phyloP scores from a whole-genome alignment of 2,329 filamentous ascomycete species.

The Cladosporium sp. region DNA sequence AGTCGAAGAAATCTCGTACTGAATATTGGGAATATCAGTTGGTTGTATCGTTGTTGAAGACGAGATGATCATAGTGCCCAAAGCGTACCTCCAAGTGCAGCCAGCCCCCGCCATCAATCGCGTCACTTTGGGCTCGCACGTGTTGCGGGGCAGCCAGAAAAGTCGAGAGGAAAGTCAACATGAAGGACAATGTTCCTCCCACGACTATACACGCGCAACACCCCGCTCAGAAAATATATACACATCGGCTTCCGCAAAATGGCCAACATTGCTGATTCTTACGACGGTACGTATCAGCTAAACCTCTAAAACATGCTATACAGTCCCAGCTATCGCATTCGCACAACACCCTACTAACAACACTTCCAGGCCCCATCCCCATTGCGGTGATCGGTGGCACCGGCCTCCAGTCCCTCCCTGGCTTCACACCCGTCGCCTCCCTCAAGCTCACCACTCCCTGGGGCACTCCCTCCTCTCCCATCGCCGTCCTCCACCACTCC shows the following conservation, averaged over 20 bases:
- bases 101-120: conserved; percentile 1
- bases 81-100: not conserved
- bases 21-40: not conserved
- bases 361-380: conserved; percentile 45
- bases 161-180: conserved; percentile 15
- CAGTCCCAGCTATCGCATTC: not conserved
- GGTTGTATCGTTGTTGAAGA: not conserved
- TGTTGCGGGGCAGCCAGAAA: conserved; percentile 20
- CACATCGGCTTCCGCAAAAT: conserved; percentile 39
- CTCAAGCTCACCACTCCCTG: conserved; percentile 81
- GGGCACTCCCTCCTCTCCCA: conserved; percentile 74
- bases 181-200: conserved; percentile 1
- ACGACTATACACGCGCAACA: not conserved
- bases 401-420: conserved; percentile 81
- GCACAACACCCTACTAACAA: not conserved
- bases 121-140: conserved; percentile 14
- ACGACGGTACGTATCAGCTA: conserved; percentile 29
- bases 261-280: conserved; percentile 37
- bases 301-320: not conserved
- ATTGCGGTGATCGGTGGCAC: conserved; percentile 68
- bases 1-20: accelerated
- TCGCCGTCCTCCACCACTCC: conserved; percentile 88
- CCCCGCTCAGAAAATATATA: conserved; percentile 15
- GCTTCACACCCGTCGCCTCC: conserved; percentile 80
- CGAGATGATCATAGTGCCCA: not conserved